Evolutionary conservation across 495 filamentous ascomycete species (phyloP).

Genomic region (Penicillium lagena): DNA sequence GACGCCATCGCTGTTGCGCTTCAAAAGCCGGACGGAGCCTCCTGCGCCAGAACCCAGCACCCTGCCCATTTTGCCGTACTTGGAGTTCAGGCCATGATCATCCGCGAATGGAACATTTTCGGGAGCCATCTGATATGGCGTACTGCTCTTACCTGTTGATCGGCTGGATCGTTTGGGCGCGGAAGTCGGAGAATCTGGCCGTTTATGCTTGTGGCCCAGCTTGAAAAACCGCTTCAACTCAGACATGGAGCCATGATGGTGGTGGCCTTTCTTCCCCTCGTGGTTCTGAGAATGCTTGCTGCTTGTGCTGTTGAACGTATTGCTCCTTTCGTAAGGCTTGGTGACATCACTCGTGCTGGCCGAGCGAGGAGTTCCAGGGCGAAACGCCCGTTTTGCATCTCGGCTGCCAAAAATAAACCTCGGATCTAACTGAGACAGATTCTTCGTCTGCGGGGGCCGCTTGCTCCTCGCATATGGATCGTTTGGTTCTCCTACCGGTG

Average conservation of each 20-base stretch:
- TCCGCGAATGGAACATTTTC: conserved; percentile 84
- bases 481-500: conserved; percentile 73
- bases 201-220: conserved; percentile 60
- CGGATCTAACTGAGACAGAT: conserved; percentile 65
- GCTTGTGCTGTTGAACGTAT: conserved; percentile 43
- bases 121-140: conserved; percentile 49
- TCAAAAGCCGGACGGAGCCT: conserved; percentile 91
- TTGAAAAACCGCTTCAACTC: conserved; percentile 93
- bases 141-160: conserved; percentile 43
- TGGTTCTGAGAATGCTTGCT: conserved; percentile 17
- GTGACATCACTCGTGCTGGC: conserved; percentile 40
- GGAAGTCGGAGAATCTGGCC: conserved; percentile 52
- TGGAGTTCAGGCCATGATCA: conserved; percentile 83
- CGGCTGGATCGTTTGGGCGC: conserved; percentile 34
- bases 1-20: conserved; percentile 78
- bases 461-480: conserved; percentile 85
- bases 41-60: conserved; percentile 92
- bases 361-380: conserved; percentile 35
- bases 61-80: conserved; percentile 92
- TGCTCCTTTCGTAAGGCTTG: conserved; percentile 36
- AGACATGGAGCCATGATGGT: conserved; percentile 75
- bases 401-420: conserved; percentile 74
- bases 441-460: conserved; percentile 64
- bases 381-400: conserved; percentile 43
- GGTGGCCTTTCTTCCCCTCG: conserved; percentile 27